phyloP scores from a whole-genome alignment of 2,329 filamentous ascomycete species.

The Aspergillus luchuensis region DNA sequence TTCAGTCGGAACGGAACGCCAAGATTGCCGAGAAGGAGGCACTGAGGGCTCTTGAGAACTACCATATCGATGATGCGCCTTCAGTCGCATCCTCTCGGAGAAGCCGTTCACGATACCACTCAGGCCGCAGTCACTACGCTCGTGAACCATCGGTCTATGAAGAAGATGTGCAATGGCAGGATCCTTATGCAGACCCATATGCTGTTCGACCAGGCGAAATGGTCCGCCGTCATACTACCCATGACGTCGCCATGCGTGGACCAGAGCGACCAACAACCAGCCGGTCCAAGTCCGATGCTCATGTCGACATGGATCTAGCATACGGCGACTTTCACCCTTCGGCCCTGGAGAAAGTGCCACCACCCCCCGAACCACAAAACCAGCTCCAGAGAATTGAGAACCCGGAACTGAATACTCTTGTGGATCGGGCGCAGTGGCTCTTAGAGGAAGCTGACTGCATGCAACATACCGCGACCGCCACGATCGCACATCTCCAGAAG shows the following conservation, averaged over 20 bases:
- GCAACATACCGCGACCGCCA: slow-evolving; percentile 78
- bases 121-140: slow-evolving; percentile 30
- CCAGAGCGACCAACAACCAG: slow-evolving; percentile 27
- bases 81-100: slow-evolving; percentile 47
- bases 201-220: slow-evolving; percentile 28
- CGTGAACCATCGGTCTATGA: slow-evolving; percentile 29
- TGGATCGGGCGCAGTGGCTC: slow-evolving; percentile 73
- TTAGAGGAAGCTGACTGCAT: slow-evolving; percentile 87
- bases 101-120: slow-evolving; percentile 40
- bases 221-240: slow-evolving; percentile 45
- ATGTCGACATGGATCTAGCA: slow-evolving; percentile 85
- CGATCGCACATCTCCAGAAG: slow-evolving; percentile 76
- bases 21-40: slow-evolving; percentile 60
- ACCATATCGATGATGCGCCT: slow-evolving; percentile 51
- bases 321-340: slow-evolving; percentile 81
- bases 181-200: slow-evolving; percentile 23
- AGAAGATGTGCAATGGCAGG: slow-evolving; percentile 32
- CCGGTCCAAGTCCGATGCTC: slow-evolving; percentile 36
- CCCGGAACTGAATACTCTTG: slow-evolving; percentile 65
- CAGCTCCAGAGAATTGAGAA: slow-evolving; percentile 51
- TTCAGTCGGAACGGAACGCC: slow-evolving; percentile 69
- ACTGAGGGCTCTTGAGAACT: slow-evolving; percentile 58
- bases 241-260: slow-evolving; percentile 34
- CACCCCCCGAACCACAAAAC: slow-evolving; percentile 12
- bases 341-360: slow-evolving; percentile 37